Evolutionary conservation across 306 rosid species (phyloP).

Genomic region (Pyrus pyrifolia): DNA sequence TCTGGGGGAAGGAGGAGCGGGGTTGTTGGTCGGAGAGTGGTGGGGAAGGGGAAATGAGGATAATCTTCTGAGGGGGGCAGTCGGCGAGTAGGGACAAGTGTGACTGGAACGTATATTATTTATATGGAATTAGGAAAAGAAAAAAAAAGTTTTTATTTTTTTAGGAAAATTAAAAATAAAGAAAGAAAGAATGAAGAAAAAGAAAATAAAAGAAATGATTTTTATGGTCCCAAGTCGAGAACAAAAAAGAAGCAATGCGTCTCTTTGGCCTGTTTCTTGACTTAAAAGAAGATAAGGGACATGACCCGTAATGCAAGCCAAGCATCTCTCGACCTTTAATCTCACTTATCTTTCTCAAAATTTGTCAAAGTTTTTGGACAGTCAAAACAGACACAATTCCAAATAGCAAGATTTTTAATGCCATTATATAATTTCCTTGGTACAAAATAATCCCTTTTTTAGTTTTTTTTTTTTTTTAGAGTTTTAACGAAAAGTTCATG

Average conservation of each 20-base stretch:
- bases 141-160: not conserved
- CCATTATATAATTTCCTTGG: not conserved
- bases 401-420: not conserved
- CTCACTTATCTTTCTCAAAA: not conserved
- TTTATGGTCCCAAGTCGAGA: not conserved
- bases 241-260: conserved; percentile 3
- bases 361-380: not conserved
- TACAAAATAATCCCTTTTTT: not conserved
- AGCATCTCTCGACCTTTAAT: not conserved
- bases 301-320: conserved; percentile 38
- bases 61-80: conserved; percentile 12
- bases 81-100: conserved; percentile 29
- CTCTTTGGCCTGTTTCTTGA: not conserved
- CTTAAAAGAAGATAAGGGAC: conserved; percentile 26
- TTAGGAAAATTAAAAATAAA: not conserved
- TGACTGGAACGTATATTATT: not conserved
- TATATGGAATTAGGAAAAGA: not conserved
- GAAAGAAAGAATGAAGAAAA: not conserved
- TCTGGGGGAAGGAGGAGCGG: not conserved
- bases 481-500: too few relatives aligned
- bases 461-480: too few relatives aligned
- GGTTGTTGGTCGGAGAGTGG: not conserved
- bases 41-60: not conserved
- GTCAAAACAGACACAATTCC: not conserved
- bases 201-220: not conserved